phyloP scores from a whole-genome alignment of 176 grass and related monocot species.

The Aegilops umbellulata region DNA sequence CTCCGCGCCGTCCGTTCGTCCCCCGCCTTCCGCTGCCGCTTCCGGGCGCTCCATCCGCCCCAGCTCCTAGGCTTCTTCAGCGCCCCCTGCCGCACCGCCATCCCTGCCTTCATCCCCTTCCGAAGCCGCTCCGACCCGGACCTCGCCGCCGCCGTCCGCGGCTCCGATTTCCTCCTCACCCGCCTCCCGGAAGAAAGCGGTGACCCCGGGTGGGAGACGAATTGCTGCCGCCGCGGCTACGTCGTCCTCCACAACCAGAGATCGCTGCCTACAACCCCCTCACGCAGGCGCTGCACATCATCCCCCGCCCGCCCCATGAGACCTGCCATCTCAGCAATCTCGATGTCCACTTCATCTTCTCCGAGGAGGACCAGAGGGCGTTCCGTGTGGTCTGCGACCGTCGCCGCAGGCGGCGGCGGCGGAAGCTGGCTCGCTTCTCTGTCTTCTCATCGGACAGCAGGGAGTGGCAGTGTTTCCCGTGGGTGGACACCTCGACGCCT shows the following conservation, averaged over 20 bases:
- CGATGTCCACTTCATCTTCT: not conserved
- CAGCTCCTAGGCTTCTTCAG: not conserved
- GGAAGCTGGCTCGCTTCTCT: too few species aligned
- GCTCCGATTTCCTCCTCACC: not conserved
- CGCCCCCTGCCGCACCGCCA: not conserved
- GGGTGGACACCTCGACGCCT: too few species aligned
- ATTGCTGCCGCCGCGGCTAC: not conserved
- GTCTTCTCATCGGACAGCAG: too few species aligned
- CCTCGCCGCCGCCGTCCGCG: not conserved
- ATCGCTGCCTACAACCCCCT: not conserved
- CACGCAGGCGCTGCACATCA: not conserved
- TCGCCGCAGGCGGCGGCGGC: too few species aligned
- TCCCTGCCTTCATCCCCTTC: not conserved
- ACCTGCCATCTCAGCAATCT: too few species aligned
- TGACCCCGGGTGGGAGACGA: not conserved
- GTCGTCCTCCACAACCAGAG: not conserved
- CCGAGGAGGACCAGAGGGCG: not conserved
- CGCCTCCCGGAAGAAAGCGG: not conserved
- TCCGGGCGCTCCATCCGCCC: not conserved
- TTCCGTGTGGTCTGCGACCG: too few species aligned
- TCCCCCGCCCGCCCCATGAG: not conserved
- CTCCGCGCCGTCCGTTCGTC: not conserved
- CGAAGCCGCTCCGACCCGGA: not conserved
- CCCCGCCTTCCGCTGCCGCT: too few species aligned
- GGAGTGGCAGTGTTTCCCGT: too few species aligned